Evolutionary conservation across 176 grass and related monocot species (phyloP), one percentile per base, ranked within the genome.

Genomic region (Musa schizocarpa): DNA sequence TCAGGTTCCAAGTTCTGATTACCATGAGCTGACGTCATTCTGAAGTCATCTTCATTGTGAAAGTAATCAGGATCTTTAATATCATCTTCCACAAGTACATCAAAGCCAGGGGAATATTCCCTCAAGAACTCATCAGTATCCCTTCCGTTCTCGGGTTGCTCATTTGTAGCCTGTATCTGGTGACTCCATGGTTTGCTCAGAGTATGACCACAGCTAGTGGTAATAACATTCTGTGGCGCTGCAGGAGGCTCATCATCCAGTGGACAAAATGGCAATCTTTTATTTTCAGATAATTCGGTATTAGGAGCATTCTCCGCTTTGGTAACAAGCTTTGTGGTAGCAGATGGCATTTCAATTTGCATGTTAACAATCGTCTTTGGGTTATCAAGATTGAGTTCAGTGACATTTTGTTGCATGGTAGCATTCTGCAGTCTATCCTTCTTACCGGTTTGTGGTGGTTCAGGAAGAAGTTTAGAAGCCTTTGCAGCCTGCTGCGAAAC

Each of bases 41-140:
- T 70, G 66, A 86, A 91, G 65, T 94, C 82, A 16, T 92, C 85
- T 24, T 89, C 83, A 0, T 83, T 81, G n/a, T 75, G 86, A 77
- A 87, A 71, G 78, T 94, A 99, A 53, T 83, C 78, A 87, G 90
- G 75, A 72, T 74, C 76, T 81, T 94, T 84, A 21, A 77, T 81
- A 77, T 92, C 85, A 26, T 70, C 43, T 20, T 70, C 68, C 20
- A 70, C 68, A 20, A 70, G 68, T 20, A 70, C 68, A 70, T 70
- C 68, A 51, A 70, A 70, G 51, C 88, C 95, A 80, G 90, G 90
- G 8, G 95, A 89, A 84, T 89, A 89, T 76, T 98, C 95, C 21
- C 78, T 84, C 34, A 78, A 54, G 53, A 93, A 77, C 9, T 99
- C 88, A 84, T 91, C 90, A 63, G 76, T 69, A 10, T 99, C 91